phyloP scores from a whole-genome alignment of 148 eudicot species.

The Fagopyrum homotropicum region DNA sequence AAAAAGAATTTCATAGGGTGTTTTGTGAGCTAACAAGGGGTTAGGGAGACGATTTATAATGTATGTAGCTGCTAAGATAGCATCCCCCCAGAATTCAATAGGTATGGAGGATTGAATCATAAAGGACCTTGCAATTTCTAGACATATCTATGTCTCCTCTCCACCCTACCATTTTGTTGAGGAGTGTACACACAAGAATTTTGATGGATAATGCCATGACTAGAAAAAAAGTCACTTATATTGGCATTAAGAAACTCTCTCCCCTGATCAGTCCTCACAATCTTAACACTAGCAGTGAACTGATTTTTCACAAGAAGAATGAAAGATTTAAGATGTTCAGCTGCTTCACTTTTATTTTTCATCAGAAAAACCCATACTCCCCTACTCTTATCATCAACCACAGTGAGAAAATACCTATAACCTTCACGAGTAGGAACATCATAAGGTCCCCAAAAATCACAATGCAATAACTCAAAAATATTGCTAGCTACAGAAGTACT shows the following conservation, averaged over 20 bases:
- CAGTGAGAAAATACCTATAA: not conserved
- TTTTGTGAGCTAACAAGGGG: not conserved
- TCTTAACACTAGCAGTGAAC: not conserved
- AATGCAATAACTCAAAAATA: not conserved
- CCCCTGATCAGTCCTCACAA: not conserved
- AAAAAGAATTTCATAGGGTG: not conserved
- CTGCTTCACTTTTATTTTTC: not conserved
- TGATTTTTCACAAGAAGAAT: not conserved
- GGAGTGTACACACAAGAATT: not conserved
- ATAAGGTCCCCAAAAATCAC: not conserved
- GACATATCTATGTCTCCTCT: not conserved
- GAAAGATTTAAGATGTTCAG: not conserved
- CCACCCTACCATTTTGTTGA: conserved; percentile 9
- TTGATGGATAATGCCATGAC: not conserved
- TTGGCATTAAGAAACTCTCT: not conserved
- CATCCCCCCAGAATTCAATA: not conserved
- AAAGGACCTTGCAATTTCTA: not conserved
- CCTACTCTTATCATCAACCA: not conserved
- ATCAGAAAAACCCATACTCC: not conserved
- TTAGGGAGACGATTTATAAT: not conserved
- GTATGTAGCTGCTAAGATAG: not conserved
- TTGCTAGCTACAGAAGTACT: not conserved
- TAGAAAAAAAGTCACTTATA: not conserved
- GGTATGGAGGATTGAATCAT: not conserved
- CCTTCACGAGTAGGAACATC: not conserved